Evolutionary conservation across 306 rosid genomes (phyloP).

Genomic region (Alnus glutinosa): DNA sequence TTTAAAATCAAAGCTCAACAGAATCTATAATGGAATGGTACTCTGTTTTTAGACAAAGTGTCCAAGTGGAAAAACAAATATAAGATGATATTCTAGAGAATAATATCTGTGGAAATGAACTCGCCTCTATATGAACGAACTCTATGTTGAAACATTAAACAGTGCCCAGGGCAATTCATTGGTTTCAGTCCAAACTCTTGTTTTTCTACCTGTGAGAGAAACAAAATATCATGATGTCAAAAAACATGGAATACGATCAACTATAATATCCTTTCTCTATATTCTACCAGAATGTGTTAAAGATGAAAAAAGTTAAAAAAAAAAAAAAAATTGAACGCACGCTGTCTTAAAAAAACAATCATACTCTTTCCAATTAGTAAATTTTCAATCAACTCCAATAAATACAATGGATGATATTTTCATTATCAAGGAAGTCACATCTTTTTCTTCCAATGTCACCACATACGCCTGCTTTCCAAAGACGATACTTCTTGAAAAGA

Average conservation of each 20-base stretch:
- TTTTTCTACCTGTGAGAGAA: constrained; percentile 68
- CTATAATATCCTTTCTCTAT: background rate
- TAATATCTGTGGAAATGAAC: constrained; percentile 1
- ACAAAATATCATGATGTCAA: constrained; percentile 3
- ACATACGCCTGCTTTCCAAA: background rate
- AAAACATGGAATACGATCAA: background rate
- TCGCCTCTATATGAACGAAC: constrained; percentile 93
- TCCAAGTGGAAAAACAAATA: background rate
- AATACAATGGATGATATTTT: background rate
- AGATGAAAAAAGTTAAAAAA: background rate
- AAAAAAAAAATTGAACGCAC: background rate
- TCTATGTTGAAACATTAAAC: constrained; percentile 92
- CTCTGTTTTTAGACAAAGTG: background rate
- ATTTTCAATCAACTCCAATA: background rate
- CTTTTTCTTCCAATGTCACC: background rate
- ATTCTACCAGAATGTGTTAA: background rate
- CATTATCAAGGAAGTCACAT: background rate
- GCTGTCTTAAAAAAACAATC: background rate
- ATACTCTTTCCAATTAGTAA: background rate
- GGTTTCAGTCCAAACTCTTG: constrained; percentile 98
- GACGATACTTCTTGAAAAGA: background rate
- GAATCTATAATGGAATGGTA: background rate
- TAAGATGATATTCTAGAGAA: background rate
- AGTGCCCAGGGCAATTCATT: constrained; percentile 99
- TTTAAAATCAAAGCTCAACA: background rate